Base-by-base conservation (phyloP, 495 filamentous ascomycete genomes). In the Neurospora sp. region DNA sequence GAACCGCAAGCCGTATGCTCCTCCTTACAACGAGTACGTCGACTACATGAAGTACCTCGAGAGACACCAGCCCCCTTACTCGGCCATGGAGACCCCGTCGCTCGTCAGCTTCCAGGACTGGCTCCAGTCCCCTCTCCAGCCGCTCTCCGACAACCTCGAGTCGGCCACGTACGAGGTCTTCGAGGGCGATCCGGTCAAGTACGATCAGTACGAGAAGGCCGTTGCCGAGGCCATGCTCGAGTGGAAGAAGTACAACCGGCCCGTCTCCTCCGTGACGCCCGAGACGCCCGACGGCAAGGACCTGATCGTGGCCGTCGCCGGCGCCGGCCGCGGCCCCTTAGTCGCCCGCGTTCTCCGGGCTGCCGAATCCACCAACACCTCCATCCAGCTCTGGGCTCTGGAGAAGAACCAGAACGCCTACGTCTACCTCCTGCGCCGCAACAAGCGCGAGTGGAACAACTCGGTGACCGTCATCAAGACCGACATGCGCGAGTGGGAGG, bases 321-420 rank as follows among this genome's bases (percentile, higher is more conserved):
- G 96, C 5, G 93, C 96, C 37, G 96, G 96, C 42, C 88, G 96
- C 46, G 96, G 96, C 0, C 96, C 96, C 3, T 83, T 99, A 5
- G 94, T 99, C 31, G 93, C 93, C 0, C 88, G 95, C 46, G 94
- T 93, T 0, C 82, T 98, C 35, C 88, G 88, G 70, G 96, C 96
- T 35, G 94, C 92, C 79, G 84, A 89, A 41, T 82, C 82, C n/a
- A 90, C 93, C 11, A 90, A 91, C 11, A 91, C 97, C 5, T 81
- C 88, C 9, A 91, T 99, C 71, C 90, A 92, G 62, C 84, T 97
- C 23, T 97, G 93, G 90, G 96, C 93, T 0, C 88, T 99, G 5
- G 96, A 99, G 83, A 99, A 99, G 87, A 99, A 99, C 77, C 95
- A 93, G 2, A 98, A 98, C 81, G 96, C 96, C 4, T 97, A 93